Base-by-base conservation (phyloP, 805 yeast genomes). In the Torulaspora quercuum region DNA sequence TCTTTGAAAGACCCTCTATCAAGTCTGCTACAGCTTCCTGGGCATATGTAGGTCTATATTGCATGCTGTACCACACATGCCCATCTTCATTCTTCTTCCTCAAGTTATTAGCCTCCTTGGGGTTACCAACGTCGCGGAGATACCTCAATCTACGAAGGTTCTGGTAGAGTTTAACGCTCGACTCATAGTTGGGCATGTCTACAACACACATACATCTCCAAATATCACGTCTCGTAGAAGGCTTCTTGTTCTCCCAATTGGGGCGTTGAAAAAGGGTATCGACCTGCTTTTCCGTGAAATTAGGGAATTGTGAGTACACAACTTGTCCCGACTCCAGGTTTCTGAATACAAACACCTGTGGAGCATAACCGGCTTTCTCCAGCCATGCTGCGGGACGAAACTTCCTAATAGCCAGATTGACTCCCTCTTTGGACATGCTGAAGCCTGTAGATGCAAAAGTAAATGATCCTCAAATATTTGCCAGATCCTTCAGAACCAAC, bases 161-260 rank as follows among this genome's bases (percentile, higher is more conserved):
- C 42, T 80, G 75, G 63, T 80, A 87, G 6, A 92, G 82, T 27
- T 79, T 76, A 10, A 77, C 75, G 2, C 95, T 85, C 27, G 70
- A 63, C 33, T 78, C 80, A 55, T 80, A 77, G 34, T 61, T 61
- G 25, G 69, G 68, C 46, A 83, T 75, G 45, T 76, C 76, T 1
- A 85, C 88, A 27, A 88, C 92, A 29, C 92, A 85, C 85, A 90
- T 76, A 35, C 89, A 73, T 51, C 90, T 72, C 97, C 97, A 89
- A 33, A 88, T 69, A 61, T 89, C 97, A 50, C 80, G 73, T 65
- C 97, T 78, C 50, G 78, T 69, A 24, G 76, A 67, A 3, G 97
- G 97, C 50, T 73, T 75, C 53, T 82, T 72, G 68, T 89, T 87
- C 57, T 85, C 82, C 94, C 95, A 85, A 68, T 87, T 85, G 29